phyloP scores from a whole-genome alignment of 208 protist genomes.

The Acanthamoeba rhysodes region DNA sequence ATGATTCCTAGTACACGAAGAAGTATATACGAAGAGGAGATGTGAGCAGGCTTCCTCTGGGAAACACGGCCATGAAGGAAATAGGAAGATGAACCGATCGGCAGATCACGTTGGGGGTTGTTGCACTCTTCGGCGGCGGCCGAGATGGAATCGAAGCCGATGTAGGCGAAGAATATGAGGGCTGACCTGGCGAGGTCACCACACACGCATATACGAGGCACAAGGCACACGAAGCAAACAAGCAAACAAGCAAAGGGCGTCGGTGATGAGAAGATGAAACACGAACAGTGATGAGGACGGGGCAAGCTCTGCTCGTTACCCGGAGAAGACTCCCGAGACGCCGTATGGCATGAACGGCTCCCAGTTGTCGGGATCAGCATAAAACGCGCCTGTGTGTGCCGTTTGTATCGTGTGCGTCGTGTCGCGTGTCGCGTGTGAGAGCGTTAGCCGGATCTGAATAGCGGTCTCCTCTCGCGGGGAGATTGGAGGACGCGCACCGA shows the following conservation, averaged over 20 bases:
- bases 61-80: too few species aligned
- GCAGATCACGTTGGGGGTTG: slow-evolving; percentile 84
- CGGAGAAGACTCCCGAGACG: slow-evolving; percentile 78
- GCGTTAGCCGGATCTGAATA: not conserved
- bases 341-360: slow-evolving; percentile 86
- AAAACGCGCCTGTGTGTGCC: slow-evolving; percentile 28
- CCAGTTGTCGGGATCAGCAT: slow-evolving; percentile 76
- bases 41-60: too few species aligned
- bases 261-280: too few species aligned
- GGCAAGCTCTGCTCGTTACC: not conserved
- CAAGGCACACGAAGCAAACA: not conserved
- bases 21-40: slow-evolving; percentile 34
- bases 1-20: slow-evolving; percentile 81
- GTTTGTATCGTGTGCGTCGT: too few species aligned
- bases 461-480: not conserved
- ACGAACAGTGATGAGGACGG: not conserved
- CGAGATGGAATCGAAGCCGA: slow-evolving; percentile 88
- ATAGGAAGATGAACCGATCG: slow-evolving; percentile 18
- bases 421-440: too few species aligned
- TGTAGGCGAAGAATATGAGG: slow-evolving; percentile 88
- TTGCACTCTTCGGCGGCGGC: slow-evolving; percentile 83
- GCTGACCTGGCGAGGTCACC: slow-evolving; percentile 74
- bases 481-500: not conserved
- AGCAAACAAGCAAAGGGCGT: too few species aligned
- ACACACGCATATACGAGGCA: not conserved